A percentile compares a stretch with the other conserved stretches of the same genome.
phyloP scores from a whole-genome alignment of 768 basidiomycete species.

The Amanita exitialis region DNA sequence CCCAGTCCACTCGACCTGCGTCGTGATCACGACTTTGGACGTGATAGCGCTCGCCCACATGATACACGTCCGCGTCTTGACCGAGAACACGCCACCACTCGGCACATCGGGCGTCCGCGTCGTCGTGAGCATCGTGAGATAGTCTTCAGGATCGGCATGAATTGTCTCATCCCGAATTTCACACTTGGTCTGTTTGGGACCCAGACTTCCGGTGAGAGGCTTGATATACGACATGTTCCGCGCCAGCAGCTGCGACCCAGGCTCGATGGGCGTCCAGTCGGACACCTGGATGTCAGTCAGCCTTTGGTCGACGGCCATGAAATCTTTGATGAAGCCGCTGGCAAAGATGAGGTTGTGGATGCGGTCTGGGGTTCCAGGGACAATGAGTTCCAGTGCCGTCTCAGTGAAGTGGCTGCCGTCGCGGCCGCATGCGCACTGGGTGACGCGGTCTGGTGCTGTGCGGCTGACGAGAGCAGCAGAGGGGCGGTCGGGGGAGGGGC shows the following conservation, averaged over 20 bases:
- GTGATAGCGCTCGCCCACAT: constrained; percentile 84
- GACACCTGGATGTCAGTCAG: constrained; percentile 87
- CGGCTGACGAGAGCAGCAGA: constrained; percentile 13
- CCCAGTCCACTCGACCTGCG: constrained; percentile 92
- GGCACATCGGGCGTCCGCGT: constrained; percentile 94
- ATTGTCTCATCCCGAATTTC: constrained; percentile 84
- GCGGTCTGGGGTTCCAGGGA: constrained; percentile 90
- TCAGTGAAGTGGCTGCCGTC: constrained; percentile 64
- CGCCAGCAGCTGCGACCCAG: constrained; percentile 58
- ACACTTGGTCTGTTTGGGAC: constrained; percentile 93
- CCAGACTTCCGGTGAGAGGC: constrained; percentile 77
- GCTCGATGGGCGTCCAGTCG: constrained; percentile 74
- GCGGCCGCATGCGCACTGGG: constrained; percentile 66
- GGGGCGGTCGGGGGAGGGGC: constrained; percentile 10
- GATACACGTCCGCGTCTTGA: constrained; percentile 91
- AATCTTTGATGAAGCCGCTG: constrained; percentile 92
- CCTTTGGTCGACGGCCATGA: constrained; percentile 85
- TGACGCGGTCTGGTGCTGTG: constrained; percentile 34
- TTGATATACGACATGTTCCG: constrained; percentile 97
- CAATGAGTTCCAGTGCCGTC: constrained; percentile 61
- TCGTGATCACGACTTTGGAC: constrained; percentile 77
- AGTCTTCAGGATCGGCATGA: constrained; percentile 76
- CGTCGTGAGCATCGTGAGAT: constrained; percentile 75
- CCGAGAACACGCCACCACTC: constrained; percentile 83
- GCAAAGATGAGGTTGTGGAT: constrained; percentile 95